Percentiles rank a stretch among this genome's conserved stretches.
Conservation (phyloP, 352 stramenopile genomes). For the Thraustochytrium striatum region DNA sequence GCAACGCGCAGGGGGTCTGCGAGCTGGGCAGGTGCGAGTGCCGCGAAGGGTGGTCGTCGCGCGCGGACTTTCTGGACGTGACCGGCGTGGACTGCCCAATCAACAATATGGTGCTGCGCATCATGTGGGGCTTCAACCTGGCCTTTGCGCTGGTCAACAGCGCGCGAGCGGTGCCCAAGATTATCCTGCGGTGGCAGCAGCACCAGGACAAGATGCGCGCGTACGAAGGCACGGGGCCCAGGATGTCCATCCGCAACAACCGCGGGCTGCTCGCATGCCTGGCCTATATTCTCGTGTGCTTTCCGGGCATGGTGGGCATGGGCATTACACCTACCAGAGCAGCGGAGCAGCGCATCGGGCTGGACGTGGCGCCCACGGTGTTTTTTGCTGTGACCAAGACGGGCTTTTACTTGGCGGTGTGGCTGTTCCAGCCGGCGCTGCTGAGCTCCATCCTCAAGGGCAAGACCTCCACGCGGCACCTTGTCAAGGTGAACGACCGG, state of each 20-base stretch:
- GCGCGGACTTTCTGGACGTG: conserved; percentile 14
- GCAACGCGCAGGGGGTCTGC: neutral
- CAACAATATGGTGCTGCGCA: neutral
- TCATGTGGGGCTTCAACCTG: conserved; percentile 13
- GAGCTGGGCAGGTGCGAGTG: conserved; percentile 5
- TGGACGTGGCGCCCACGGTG: conserved; percentile 11
- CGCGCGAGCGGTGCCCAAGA: neutral
- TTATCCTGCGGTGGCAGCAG: neutral
- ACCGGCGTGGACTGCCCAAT: neutral
- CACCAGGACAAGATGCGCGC: neutral
- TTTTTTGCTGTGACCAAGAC: conserved; percentile 14
- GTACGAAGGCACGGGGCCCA: neutral
- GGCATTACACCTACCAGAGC: conserved; percentile 2
- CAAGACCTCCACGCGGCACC: conserved; percentile 1
- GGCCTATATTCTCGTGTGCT: neutral
- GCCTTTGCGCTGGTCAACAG: neutral
- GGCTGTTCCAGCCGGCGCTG: conserved; percentile 28
- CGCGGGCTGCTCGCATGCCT: conserved; percentile 21
- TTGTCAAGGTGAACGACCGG: conserved; percentile 33
- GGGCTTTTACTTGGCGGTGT: conserved; percentile 41
- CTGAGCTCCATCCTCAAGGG: conserved; percentile 12
- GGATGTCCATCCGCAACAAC: neutral
- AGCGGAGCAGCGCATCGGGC: neutral
- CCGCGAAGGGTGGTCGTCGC: neutral
- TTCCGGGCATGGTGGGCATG: neutral